phyloP scores from a whole-genome alignment of 352 stramenopile genomes.

The Pythium apleroticum region DNA sequence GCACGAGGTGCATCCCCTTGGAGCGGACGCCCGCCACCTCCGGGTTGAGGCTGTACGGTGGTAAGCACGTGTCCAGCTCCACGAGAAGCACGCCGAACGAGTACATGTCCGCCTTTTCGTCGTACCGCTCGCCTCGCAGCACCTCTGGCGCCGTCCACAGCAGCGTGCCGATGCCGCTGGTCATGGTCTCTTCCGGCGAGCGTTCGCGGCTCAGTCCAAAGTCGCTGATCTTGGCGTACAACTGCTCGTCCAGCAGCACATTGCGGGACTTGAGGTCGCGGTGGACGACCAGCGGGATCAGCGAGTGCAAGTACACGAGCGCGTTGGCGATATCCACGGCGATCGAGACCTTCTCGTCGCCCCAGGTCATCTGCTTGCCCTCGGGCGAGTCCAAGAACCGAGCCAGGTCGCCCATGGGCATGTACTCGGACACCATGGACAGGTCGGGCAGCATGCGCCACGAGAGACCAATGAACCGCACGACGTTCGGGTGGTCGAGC shows the following conservation, averaged over 20 bases:
- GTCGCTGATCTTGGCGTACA: slow-evolving; percentile 45
- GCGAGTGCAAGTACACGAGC: slow-evolving; percentile 40
- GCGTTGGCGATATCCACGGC: slow-evolving; percentile 29
- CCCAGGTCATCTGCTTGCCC: slow-evolving; percentile 23
- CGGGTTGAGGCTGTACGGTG: slow-evolving; percentile 27
- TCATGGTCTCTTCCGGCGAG: slow-evolving; percentile 30
- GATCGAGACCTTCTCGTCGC: slow-evolving; percentile 39
- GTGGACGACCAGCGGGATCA: slow-evolving; percentile 29
- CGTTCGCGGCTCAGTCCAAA: slow-evolving; percentile 37
- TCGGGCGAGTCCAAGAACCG: slow-evolving; percentile 25
- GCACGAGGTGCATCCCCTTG: slow-evolving; percentile 31
- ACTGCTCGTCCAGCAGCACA: slow-evolving; percentile 28
- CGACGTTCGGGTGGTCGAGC: slow-evolving; percentile 39
- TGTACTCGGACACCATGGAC: slow-evolving; percentile 38
- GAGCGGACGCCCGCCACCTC: not conserved
- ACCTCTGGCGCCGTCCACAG: slow-evolving; percentile 40
- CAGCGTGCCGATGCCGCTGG: slow-evolving; percentile 33
- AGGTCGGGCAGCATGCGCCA: slow-evolving; percentile 38
- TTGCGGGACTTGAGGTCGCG: slow-evolving; percentile 49
- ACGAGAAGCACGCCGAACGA: slow-evolving; percentile 80
- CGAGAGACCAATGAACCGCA: slow-evolving; percentile 40
- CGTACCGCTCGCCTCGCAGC: slow-evolving; percentile 24
- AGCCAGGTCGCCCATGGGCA: slow-evolving; percentile 40
- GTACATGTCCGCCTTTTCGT: slow-evolving; percentile 64
- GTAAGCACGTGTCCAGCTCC: slow-evolving; percentile 28